phyloP scores from a whole-genome alignment of 345 rosid species.

The Rhodomyrtus tomentosa region DNA sequence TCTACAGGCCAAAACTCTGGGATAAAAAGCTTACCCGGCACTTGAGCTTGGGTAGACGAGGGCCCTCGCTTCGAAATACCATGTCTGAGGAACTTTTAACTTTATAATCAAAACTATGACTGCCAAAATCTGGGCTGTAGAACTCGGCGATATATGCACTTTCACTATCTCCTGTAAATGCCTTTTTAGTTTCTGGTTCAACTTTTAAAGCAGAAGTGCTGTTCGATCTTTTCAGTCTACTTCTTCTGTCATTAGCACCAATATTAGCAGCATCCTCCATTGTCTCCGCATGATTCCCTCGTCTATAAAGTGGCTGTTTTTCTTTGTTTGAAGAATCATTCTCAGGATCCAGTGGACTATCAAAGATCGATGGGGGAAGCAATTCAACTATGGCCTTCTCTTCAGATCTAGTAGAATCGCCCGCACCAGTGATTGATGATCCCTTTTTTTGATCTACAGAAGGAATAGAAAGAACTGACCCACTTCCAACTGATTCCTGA shows the following conservation, averaged over 20 bases:
- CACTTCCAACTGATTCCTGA: constrained; percentile 15
- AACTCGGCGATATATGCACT: constrained; percentile 65
- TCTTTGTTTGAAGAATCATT: constrained; percentile 14
- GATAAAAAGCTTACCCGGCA: constrained; percentile 56
- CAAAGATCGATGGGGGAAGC: constrained; percentile 25
- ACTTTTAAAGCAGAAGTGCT: constrained; percentile 64
- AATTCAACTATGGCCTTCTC: constrained; percentile 21
- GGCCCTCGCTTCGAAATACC: constrained; percentile 34
- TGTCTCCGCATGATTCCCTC: constrained; percentile 11
- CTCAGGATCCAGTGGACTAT: constrained; percentile 18
- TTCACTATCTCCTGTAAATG: constrained; percentile 37
- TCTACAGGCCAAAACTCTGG: background rate
- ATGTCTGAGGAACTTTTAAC: constrained; percentile 22
- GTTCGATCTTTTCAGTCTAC: constrained; percentile 67
- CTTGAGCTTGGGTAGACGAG: constrained; percentile 45
- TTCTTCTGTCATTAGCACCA: constrained; percentile 39
- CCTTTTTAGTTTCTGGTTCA: constrained; percentile 34
- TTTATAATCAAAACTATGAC: constrained; percentile 19
- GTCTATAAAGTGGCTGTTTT: constrained; percentile 12
- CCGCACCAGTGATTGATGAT: constrained; percentile 8
- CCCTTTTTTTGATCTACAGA: constrained; percentile 13
- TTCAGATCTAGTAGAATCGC: constrained; percentile 20
- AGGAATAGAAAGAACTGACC: constrained; percentile 7
- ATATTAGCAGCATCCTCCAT: constrained; percentile 8
- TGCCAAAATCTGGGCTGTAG: constrained; percentile 44